Evolutionary conservation across 1,284 basidiomycete species (phyloP), one percentile per base, ranked within the genome.

Genomic region (Clitocybe nebularis): DNA sequence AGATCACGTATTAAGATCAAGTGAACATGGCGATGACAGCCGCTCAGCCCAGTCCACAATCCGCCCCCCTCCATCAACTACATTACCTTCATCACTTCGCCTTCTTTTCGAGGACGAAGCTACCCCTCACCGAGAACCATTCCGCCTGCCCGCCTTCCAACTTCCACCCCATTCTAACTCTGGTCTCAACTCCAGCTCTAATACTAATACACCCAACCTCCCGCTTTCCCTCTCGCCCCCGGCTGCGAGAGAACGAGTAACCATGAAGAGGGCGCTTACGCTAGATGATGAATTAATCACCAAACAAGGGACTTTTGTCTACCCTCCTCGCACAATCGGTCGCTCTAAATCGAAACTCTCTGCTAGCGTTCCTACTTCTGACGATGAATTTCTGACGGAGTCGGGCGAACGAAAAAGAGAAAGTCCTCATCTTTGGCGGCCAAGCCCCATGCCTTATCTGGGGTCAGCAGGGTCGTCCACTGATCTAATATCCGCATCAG

Each of bases 31-130:
- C n/a, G 30, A 39, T 26, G 45, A 64, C 23, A 41, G 54, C 14
- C 33, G 50, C 5, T 59, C 57, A 16, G 46, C 53, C 11, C 66
- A 65, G 42, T 52, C 72, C 11, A 84, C 79, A 11, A 61, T 82
- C 17, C 72, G 78, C 14, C 57, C 61, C 11, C 68, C 74, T 3
- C 63, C 67, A 13, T 46, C 72, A 20, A 60, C 73, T 9, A 67
- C 74, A 36, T 55, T 88, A n/a, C 87, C 87, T 2, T 75, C 78
- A 1, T 88, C 84, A 3, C 64, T 89, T 14, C 81, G 85, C 0
- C 64, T 69, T 46, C 65, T 89, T 11, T 89, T 89, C 55, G 81
- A 80, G 44, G 77, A 82, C 20, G 75, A 74, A 24, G 47, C 50
- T n/a, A 33, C 49, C 13, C 51, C 60, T 14, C 57, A 64, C 8